These are phyloP conservation scores for Fraxinus floribunda DNA, from an alignment of 305 asterid species.

Conservation along the genomic window DNA sequence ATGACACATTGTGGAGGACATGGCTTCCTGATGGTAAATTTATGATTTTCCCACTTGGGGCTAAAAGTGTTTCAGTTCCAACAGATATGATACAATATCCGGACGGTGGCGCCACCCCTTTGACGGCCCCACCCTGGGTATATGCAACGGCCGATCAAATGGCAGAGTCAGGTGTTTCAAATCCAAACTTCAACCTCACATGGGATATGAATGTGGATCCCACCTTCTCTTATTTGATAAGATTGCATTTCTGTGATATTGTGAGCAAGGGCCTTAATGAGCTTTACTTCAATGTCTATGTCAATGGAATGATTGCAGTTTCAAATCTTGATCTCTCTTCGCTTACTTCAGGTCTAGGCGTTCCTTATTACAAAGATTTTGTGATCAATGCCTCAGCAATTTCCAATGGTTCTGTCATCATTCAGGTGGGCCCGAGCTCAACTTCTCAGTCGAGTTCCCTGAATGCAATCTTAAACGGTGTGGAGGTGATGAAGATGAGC, in stretches of 20 bases:
- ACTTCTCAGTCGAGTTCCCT: conserved; percentile 46
- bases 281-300: conserved; percentile 84
- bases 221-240: conserved; percentile 64
- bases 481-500: conserved; percentile 92
- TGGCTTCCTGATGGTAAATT: conserved; percentile 56
- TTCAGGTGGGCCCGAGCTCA: conserved; percentile 75
- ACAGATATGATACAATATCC: conserved; percentile 47
- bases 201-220: conserved; percentile 81
- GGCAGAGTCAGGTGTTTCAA: conserved; percentile 62
- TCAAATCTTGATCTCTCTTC: conserved; percentile 79
- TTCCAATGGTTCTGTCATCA: conserved; percentile 42
- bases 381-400: conserved; percentile 68
- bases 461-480: conserved; percentile 73
- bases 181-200: conserved; percentile 74
- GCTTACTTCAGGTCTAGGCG: conserved; percentile 58
- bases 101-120: conserved; percentile 66
- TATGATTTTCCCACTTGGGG: conserved; percentile 59
- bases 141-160: conserved; percentile 75
- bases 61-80: conserved; percentile 51
- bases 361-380: conserved; percentile 73
- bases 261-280: conserved; percentile 65
- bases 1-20: conserved; percentile 70
- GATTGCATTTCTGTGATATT: conserved; percentile 91
- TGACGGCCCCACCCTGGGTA: conserved; percentile 63
- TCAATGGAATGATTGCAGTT: conserved; percentile 55